Base-by-base conservation (phyloP, 2,329 filamentous ascomycete species). In the Diplodia corticola region DNA sequence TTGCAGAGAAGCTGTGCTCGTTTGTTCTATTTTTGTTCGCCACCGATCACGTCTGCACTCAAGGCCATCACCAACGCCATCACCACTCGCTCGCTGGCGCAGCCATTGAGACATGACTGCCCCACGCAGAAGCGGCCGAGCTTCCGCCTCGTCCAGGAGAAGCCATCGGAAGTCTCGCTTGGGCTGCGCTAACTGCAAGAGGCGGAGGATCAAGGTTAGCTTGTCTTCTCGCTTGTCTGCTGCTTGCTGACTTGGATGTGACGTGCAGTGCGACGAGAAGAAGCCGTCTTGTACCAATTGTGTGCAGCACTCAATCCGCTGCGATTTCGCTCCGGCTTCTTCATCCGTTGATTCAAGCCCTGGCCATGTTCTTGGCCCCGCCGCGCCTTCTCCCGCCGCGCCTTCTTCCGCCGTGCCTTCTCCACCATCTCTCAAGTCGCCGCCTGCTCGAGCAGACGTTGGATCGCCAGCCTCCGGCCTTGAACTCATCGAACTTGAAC, bases 211-310 rank as follows among this genome's bases (percentile, higher is more conserved):
- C 35, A 65, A 65, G 63, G 63, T 66, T 10, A 4, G 44, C 28
- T 26, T 12, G 40, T 37, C 48, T 17, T 33, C 5, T 12, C 48
- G 15, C 17, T 22, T 44, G 6, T 20, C 2, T 10, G 10, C 10
- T 40, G 46, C 60, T 20, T 15, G 40, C 33, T 26, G 26, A 37
- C 22, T 13, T 37, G 5, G 15, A 17, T 26, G 28, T 51, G 37
- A n/a, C 10, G 1, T 24, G 4, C n/a, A 63, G 73, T 76, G 74
- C 63, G 74, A 75, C 66, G 74, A 76, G 65, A 68, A 71, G 40
- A 71, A 69, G 46, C 74, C 74, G 1, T 68, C 65, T 9, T 76
- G 74, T 64, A 71, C 71, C 13, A 73, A 73, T 37, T 76, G 74
- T 48, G 70, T 72, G 20, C 73, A 72, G 49, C 73, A 75, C 66